Evolutionary conservation across 441 rosid species (phyloP).

Genomic region (Hypseocharis bilobata): DNA sequence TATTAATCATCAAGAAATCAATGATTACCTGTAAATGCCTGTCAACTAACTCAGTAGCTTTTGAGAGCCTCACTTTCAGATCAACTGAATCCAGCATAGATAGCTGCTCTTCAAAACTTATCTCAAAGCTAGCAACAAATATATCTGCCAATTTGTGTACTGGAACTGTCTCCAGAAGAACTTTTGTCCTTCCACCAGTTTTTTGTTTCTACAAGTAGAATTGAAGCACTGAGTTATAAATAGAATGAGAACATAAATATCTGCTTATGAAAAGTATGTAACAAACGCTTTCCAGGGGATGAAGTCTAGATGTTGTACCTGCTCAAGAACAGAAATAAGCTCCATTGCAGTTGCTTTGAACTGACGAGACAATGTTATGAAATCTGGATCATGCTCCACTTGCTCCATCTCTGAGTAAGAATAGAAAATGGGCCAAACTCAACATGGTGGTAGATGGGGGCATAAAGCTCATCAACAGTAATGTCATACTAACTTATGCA

Average conservation of each 20-base stretch:
- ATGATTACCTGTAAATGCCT: slow-evolving; percentile 78
- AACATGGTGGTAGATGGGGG: slow-evolving; percentile 20
- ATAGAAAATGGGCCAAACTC: slow-evolving; percentile 23
- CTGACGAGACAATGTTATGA: slow-evolving; percentile 67
- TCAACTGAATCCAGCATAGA: slow-evolving; percentile 92
- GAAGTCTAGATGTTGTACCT: slow-evolving; percentile 34
- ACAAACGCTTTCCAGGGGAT: slow-evolving; percentile 3
- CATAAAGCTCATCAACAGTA: slow-evolving; percentile 2
- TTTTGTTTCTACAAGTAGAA: slow-evolving; percentile 63
- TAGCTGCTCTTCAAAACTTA: slow-evolving; percentile 92
- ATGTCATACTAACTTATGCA: slow-evolving; percentile 1
- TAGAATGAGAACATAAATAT: not conserved
- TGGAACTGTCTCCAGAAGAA: slow-evolving; percentile 91
- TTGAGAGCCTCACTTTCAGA: slow-evolving; percentile 77
- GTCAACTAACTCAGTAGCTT: slow-evolving; percentile 94
- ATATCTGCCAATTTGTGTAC: slow-evolving; percentile 95
- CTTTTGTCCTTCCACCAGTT: slow-evolving; percentile 88
- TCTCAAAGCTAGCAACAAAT: slow-evolving; percentile 98
- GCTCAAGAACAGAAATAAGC: slow-evolving; percentile 90
- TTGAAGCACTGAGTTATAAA: slow-evolving; percentile 12
- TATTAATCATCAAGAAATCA: slow-evolving; percentile 23
- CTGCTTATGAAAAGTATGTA: not conserved
- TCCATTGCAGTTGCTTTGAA: slow-evolving; percentile 91
- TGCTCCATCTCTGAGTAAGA: slow-evolving; percentile 68
- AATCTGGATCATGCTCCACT: slow-evolving; percentile 86